Conservation (phyloP, 179 eudicot genomes). For the Sideroxylon spinosum region DNA sequence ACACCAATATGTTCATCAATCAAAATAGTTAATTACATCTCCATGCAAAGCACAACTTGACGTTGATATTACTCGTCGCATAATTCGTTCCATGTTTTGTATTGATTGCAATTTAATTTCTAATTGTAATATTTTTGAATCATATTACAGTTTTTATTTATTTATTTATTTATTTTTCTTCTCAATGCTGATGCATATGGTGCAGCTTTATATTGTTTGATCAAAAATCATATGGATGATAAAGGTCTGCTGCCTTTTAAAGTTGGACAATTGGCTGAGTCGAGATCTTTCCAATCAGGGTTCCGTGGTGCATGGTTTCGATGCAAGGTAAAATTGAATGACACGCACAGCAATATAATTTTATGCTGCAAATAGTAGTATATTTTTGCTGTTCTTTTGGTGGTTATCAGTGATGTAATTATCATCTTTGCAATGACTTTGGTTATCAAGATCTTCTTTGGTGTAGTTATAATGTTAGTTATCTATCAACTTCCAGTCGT, state of each 20-base stretch:
- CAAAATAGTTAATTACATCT: no score
- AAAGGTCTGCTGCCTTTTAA: conserved; percentile 30
- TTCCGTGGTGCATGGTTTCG: conserved; percentile 75
- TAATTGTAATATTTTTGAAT: background rate
- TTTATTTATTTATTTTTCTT: background rate
- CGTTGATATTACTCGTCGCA: no score
- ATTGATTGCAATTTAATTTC: background rate
- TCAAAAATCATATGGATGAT: conserved; percentile 29
- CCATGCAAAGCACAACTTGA: no score
- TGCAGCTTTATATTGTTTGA: conserved; percentile 8
- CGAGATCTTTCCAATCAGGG: conserved; percentile 43
- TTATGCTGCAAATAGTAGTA: no score
- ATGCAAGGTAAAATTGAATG: conserved; percentile 46
- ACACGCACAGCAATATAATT: background rate
- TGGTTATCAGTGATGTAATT: background rate
- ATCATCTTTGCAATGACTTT: background rate
- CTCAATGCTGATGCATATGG: background rate
- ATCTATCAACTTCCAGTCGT: background rate
- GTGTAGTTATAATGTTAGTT: background rate
- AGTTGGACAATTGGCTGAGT: conserved; percentile 54
- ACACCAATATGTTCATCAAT: no score
- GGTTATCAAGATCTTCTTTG: no score
- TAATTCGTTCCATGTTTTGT: no score
- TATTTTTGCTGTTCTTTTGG: background rate
- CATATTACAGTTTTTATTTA: background rate